phyloP scores from a whole-genome alignment of 225 moss, liverwort and hornwort genomes.

The Climacium dendroides region DNA sequence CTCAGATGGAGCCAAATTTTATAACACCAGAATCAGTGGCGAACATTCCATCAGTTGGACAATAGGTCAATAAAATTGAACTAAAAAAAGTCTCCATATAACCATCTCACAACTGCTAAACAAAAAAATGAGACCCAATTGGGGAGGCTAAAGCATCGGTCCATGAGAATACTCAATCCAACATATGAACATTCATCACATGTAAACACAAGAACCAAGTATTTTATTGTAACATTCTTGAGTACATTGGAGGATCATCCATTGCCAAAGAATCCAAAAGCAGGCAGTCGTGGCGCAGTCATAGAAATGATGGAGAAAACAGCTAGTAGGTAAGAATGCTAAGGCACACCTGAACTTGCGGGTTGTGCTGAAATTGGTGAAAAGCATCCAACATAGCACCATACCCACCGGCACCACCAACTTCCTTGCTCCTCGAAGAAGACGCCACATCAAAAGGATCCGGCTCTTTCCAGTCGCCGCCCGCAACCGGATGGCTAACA shows the following conservation, averaged over 20 bases:
- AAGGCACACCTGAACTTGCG: slow-evolving; percentile 63
- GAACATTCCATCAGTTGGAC: background rate
- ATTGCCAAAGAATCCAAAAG: background rate
- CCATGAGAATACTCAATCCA: background rate
- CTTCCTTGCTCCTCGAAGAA: slow-evolving; percentile 5
- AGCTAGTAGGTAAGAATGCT: background rate
- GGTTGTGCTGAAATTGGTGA: slow-evolving; percentile 79
- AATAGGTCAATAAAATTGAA: background rate
- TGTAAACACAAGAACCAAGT: background rate
- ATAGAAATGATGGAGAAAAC: background rate
- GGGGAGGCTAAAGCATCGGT: background rate
- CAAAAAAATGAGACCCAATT: background rate
- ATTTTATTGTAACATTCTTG: background rate
- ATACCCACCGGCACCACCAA: slow-evolving; percentile 30
- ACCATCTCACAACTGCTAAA: background rate
- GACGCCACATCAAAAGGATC: slow-evolving; percentile 17
- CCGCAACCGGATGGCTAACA: slow-evolving; percentile 11
- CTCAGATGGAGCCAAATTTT: background rate
- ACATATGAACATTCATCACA: background rate
- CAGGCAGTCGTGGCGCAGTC: background rate
- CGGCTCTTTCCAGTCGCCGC: slow-evolving; percentile 77
- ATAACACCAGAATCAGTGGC: background rate
- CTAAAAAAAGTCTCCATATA: too few relatives aligned
- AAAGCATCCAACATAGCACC: slow-evolving; percentile 69
- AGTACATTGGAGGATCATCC: background rate